Conservation (phyloP, 352 stramenopile species). For the Pythium angustatum region DNA sequence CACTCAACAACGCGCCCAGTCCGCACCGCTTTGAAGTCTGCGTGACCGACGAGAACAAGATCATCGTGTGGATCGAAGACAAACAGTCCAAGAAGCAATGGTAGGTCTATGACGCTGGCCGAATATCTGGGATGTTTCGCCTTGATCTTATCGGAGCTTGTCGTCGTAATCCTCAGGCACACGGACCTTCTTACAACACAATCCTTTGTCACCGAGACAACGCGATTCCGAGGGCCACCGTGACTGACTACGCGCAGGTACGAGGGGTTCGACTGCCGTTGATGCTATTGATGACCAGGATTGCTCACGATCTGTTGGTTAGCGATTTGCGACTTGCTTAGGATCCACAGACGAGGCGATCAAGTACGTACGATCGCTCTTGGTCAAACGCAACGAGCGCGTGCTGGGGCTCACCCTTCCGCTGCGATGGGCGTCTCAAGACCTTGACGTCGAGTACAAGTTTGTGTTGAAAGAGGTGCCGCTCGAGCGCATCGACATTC, state of each 20-base stretch:
- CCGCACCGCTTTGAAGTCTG: slow-evolving; percentile 19
- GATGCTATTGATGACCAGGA: not conserved
- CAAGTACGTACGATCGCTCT: not conserved
- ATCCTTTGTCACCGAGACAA: not conserved
- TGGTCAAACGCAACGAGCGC: not conserved
- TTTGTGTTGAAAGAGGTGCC: slow-evolving; percentile 10
- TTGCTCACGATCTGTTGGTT: not conserved
- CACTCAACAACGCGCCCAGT: too few relatives aligned
- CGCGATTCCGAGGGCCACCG: not conserved
- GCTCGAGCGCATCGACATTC: slow-evolving; percentile 7
- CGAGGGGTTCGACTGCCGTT: not conserved
- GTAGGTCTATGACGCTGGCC: not conserved
- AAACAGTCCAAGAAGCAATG: slow-evolving; percentile 17
- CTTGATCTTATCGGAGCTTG: too few relatives aligned
- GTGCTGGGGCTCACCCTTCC: not conserved
- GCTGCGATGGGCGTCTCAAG: not conserved
- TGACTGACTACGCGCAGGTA: slow-evolving; percentile 1
- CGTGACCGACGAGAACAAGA: slow-evolving; percentile 10
- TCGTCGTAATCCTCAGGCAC: too few relatives aligned
- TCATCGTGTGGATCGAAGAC: slow-evolving; percentile 24
- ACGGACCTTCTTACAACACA: not conserved
- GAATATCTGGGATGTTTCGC: not conserved
- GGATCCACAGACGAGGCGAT: not conserved
- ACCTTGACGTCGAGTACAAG: not conserved
- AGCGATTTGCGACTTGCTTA: slow-evolving; percentile 4